Base-by-base conservation (phyloP, 768 basidiomycete genomes). In the Cystobasidium onofrii region DNA sequence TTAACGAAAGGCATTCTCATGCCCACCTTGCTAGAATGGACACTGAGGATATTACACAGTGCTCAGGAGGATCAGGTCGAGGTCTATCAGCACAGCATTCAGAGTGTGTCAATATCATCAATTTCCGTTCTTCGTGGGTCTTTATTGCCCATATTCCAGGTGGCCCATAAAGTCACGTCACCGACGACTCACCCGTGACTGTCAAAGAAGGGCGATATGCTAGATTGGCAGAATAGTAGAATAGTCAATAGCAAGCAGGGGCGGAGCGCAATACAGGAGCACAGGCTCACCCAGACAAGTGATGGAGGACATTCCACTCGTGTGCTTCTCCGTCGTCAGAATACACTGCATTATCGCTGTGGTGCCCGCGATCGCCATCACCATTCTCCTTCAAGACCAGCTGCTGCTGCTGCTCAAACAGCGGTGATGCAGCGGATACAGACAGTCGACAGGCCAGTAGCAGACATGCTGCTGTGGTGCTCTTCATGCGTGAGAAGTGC, bases 1-100 rank as follows among this genome's bases (percentile, higher is more conserved):
- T n/a, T n/a, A n/a, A n/a, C n/a, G n/a, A n/a, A n/a, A n/a, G n/a
- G n/a, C n/a, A n/a, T n/a, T n/a, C n/a, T n/a, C n/a, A n/a, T n/a
- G n/a, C n/a, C 15, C 50, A 54, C 50, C 65, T 23, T 2, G 65
- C 77, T 36, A 83, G 78, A n/a, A 83, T 65, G 0, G 80, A 76
- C 0, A 81, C 81, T 0, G 79, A 76, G 1, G 76, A 76, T 34
- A 83, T 77, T 1, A 67, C 76, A 75, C 81, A 82, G 25, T 64
- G 36, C 0, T 74, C 31, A 17, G 83, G 83, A 0, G 82, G 36
- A 18, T 31, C 57, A 29, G 57, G 31, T 29, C 46, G 46, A 50
- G 46, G 46, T 50, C 46, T 50, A 20, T 20, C 6, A 50, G 20
- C 4, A 20, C 12, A 39, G 3, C 23, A 27, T 25, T 55, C 54